Evolutionary conservation across 129 eudicot genomes (phyloP), one percentile per base, ranked within the genome.

Genomic region (Tagetes erecta): DNA sequence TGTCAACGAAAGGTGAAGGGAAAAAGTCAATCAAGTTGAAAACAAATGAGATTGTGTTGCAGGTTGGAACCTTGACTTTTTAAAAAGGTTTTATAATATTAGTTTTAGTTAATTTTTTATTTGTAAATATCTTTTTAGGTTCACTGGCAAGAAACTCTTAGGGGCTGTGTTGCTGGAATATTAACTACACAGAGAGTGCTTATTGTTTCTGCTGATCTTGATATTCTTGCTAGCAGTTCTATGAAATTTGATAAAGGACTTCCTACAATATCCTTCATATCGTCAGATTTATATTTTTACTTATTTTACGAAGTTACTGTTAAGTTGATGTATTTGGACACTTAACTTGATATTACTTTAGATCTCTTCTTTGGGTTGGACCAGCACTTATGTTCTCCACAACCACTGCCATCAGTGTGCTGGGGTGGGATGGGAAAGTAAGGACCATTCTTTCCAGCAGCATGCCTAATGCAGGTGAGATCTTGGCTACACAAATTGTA

Each of bases 341-440:
- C 92, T 85, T 88, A 85, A 91, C 87, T 59, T 65, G 3, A 70
- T 34, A 38, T 78, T 63, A 94, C 99, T 94, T 74, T 81, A 88
- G 97, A 94, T 94, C 99, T 70, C 84, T 94, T 80, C 89, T 94
- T 44, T 94, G 99, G 99, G 85, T 94, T 84, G 99, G 99, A 47
- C 99, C 99, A 52, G 97, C 99, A 65, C 99, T 94, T 80, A 75
- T 94, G 67, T 94, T 91, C 81, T 94, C 99, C 55, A 90, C 99
- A 67, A 85, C 93, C 62, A 88, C 90, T 72, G 89, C 97, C 70
- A 82, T 94, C 75, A 86, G 89, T 47, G 79, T 94, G 70, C 99
- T 94, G 76, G 99, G 99, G 8, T 94, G 99, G 99, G 99, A 94
- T 83, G 96, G 99, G 76, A 88, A 86, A 90, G 99, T 91, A 75